Conservation (phyloP, 1,284 basidiomycete species). For the Leccinum pachyderme region DNA sequence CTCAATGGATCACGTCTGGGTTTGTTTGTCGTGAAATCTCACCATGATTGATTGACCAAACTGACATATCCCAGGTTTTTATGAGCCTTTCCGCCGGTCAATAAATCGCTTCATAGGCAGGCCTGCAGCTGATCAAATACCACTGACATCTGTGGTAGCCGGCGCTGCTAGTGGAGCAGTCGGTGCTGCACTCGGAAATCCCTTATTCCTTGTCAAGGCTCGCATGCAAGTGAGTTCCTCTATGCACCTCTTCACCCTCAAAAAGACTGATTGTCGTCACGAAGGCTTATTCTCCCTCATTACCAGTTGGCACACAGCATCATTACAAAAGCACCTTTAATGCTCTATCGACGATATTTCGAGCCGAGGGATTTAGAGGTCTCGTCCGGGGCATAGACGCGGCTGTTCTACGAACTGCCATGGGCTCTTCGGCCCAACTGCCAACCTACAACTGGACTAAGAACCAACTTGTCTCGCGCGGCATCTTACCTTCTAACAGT, state of each 20-base stretch:
- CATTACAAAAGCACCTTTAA: constrained; percentile 83
- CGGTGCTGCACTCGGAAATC: constrained; percentile 90
- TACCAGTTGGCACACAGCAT: constrained; percentile 95
- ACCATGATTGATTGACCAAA: background rate
- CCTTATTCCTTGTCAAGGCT: constrained; percentile 95
- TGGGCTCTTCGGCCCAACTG: constrained; percentile 92
- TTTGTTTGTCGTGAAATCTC: constrained; percentile 37
- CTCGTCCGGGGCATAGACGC: constrained; percentile 90
- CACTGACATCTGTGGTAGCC: constrained; percentile 75
- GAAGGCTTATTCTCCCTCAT: constrained; percentile 85
- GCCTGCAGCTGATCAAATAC: constrained; percentile 62
- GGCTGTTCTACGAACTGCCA: constrained; percentile 89
- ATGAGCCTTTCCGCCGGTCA: constrained; percentile 83
- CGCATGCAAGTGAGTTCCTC: constrained; percentile 82
- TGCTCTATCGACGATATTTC: constrained; percentile 79
- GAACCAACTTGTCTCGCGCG: constrained; percentile 64
- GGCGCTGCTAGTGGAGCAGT: constrained; percentile 89
- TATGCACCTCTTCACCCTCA: background rate
- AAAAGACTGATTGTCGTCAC: constrained; percentile 3
- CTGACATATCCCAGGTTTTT: constrained; percentile 68
- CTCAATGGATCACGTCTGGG: constrained; percentile 94
- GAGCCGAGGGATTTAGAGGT: constrained; percentile 76
- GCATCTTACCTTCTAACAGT: constrained; percentile 69
- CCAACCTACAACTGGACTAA: constrained; percentile 96
- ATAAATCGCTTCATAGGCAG: constrained; percentile 74